Evolutionary conservation across 2,329 filamentous ascomycete species (phyloP), one percentile per base, ranked within the genome.

Genomic region (Cyclaneusma minus): DNA sequence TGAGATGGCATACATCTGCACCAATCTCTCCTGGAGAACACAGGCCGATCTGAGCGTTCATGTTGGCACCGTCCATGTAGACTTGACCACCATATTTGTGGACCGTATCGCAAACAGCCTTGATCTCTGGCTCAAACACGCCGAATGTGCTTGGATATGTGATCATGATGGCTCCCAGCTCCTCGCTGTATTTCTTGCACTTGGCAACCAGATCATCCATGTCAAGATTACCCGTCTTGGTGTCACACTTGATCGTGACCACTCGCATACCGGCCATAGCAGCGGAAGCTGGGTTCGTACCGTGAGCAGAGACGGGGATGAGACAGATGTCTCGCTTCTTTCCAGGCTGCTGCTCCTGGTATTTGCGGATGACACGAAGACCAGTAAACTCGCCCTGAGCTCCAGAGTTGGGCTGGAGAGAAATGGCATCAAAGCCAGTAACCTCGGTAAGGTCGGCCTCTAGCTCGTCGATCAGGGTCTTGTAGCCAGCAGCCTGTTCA

Each of bases 11-110:
- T 20, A 94, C 85, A 49, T 95, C 87, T 16, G 87, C 87, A 12
- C 87, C 87, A 39, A 95, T 92, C 50, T 91, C 84, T 20, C 87
- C 87, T 2, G 87, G 87, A 1, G 83, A 92, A 59, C 83, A 93
- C 7, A 95, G 67, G 8, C 87, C 87, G 36, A 95, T 94, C 54
- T 95, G 87, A 11, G 87, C 87, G 48, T 94, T 95, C 83, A 94
- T 89, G 59, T 95, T 95, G 38, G 87, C 87, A 24, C 87, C 87
- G 48, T 95, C 87, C 87, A 95, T 94, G 61, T 94, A 95, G 10
- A 95, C 87, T 47, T 91, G 82, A 7, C 87, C 87, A 27, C 87
- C 87, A 46, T 91, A 61, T 36, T 78, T 54, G 56, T 95, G 87
- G 11, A 95, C 83, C 16, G 91, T 60, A 29, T 83, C 60, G 52